These are phyloP conservation scores for Fusarium piperis DNA, from an alignment of 2,329 filamentous ascomycete genomes.

Conservation along the genomic window DNA sequence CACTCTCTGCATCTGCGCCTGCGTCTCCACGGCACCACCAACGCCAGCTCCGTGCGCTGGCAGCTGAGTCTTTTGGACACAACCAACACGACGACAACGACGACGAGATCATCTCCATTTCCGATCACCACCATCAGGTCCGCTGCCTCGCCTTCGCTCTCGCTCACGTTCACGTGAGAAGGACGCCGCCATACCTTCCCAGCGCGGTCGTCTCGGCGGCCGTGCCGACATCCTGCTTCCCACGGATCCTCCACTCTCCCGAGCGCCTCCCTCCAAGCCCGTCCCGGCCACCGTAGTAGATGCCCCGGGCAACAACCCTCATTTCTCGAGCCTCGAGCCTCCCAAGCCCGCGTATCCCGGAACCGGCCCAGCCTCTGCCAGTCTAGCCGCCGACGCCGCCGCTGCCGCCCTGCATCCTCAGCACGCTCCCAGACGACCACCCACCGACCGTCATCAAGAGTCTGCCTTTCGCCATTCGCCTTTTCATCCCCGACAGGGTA, in stretches of 20 bases:
- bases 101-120: background rate
- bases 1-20: conserved; percentile 18
- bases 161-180: conserved; percentile 39
- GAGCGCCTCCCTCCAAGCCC: conserved; percentile 34
- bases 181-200: conserved; percentile 40
- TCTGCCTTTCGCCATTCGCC: conserved; percentile 41
- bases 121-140: background rate
- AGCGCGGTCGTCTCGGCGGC: conserved; percentile 59
- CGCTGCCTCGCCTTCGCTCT: conserved; percentile 17
- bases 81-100: conserved; percentile 8
- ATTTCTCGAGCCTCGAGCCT: conserved; percentile 42
- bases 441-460: conserved; percentile 26
- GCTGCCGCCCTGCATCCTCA: conserved; percentile 33
- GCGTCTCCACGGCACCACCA: conserved; percentile 21
- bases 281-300: conserved; percentile 45
- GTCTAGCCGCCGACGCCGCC: conserved; percentile 30
- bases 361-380: conserved; percentile 24
- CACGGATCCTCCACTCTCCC: conserved; percentile 60
- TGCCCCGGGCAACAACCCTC: conserved; percentile 42
- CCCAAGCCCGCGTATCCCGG: conserved; percentile 47
- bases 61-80: conserved; percentile 15
- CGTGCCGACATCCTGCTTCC: conserved; percentile 54
- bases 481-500: conserved; percentile 55
- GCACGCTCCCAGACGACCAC: conserved; percentile 8
- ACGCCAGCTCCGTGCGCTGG: conserved; percentile 28